Evolutionary conservation across 345 rosid species (phyloP), one percentile per base, ranked within the genome.

Genomic region (Syzygium jambos): DNA sequence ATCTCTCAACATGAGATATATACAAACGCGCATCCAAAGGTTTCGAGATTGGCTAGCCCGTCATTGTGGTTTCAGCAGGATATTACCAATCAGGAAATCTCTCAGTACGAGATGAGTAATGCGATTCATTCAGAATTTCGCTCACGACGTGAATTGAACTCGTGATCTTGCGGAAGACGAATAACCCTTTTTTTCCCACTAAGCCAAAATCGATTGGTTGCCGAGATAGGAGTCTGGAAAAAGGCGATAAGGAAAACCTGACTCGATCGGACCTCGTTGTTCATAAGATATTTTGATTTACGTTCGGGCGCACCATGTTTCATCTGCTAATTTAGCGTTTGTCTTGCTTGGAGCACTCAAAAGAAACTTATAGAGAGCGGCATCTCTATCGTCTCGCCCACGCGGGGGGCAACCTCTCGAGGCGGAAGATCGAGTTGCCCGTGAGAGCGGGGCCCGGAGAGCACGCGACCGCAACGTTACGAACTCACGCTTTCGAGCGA

Each of bases 161-260:
- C 6, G 0, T 9, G 46, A 68, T 9, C 46, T 68, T 0, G 0
- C 14, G 2, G 12, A 68, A 4, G 43, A 8, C 6, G 1, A 5
- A 21, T 16, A 43, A 30, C 43, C 78, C 12, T 29, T 9, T 29
- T 4, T 29, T 7, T 7, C 10, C 6, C 41, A 14, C 16, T 52
- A 52, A 6, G 54, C 54, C 17, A 4, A 52, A 52, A 52, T 53
- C 17, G 56, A 17, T 53, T 6, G 11, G 6, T 4, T 30, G 43
- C 5, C 23, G 4, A 30, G 78, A 65, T 3, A 0, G 23, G 78
- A 65, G 78, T 43, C 30, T 17, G 2, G 8, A 6, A 30, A 5
- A 14, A 41, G 43, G 78, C 9, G 19, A 1, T 0, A 0, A 0
- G 23, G 34, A 68, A 21, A 68, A 3, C 46, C 7, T 4, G 25